phyloP scores from a whole-genome alignment of 2,329 filamentous ascomycete species.

The Curvularia spicifera region DNA sequence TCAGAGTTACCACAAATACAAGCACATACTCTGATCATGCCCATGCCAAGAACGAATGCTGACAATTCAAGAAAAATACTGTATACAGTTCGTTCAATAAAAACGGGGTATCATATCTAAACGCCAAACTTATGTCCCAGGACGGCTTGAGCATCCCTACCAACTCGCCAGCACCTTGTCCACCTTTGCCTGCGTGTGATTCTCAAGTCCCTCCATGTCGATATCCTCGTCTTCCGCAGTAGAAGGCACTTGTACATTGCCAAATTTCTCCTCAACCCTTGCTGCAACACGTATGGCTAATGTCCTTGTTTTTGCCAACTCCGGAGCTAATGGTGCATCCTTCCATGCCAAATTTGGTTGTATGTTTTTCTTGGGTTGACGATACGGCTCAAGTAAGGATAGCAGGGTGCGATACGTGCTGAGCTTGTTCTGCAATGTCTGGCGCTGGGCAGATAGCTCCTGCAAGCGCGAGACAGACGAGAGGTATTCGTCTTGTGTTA shows the following conservation, averaged over 20 bases:
- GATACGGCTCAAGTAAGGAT: conserved; percentile 60
- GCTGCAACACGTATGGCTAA: conserved; percentile 54
- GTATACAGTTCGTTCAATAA: not conserved
- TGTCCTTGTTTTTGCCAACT: conserved; percentile 70
- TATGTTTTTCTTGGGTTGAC: conserved; percentile 54
- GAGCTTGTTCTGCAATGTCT: conserved; percentile 56
- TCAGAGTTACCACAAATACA: not conserved
- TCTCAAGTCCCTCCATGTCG: conserved; percentile 27
- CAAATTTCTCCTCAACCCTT: conserved; percentile 41
- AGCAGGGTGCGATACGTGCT: conserved; percentile 58
- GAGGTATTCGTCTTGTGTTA: conserved; percentile 43
- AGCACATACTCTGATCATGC: not conserved
- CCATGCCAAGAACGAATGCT: not conserved
- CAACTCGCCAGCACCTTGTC: conserved; percentile 35
- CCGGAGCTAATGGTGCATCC: conserved; percentile 68
- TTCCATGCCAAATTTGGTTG: conserved; percentile 72
- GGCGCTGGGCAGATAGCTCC: conserved; percentile 57
- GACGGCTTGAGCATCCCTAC: conserved; percentile 11
- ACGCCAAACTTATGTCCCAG: conserved; percentile 7
- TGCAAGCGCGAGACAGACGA: conserved; percentile 55
- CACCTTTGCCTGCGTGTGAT: conserved; percentile 33
- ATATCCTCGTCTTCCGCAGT: conserved; percentile 34
- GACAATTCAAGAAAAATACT: not conserved
- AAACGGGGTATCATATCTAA: conserved; percentile 21
- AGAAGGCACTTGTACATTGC: conserved; percentile 37